Evolutionary conservation across 148 eudicot genomes (phyloP).

Genomic region (Spergularia bocconei): DNA sequence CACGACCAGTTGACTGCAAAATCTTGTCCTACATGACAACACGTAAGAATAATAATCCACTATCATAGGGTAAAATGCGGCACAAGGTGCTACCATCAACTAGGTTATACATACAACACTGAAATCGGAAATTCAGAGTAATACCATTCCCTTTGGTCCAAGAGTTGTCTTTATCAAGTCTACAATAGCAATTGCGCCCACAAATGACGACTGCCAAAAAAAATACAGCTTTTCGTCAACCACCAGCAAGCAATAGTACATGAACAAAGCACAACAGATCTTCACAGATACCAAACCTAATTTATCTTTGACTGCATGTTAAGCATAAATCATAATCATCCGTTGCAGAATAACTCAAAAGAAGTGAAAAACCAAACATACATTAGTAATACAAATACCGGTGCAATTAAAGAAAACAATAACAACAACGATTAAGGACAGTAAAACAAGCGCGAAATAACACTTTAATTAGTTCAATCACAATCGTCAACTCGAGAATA

Average conservation of each 20-base stretch:
- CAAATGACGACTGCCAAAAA: constrained; percentile 60
- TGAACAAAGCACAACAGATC: background rate
- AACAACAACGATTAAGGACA: no score
- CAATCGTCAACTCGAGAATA: no score
- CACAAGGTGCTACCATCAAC: background rate
- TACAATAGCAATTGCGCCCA: constrained; percentile 89
- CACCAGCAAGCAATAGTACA: constrained; percentile 1
- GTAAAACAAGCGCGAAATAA: no score
- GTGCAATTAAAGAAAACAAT: no score
- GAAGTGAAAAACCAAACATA: no score
- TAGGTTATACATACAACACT: constrained; percentile 1
- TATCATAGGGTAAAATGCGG: background rate
- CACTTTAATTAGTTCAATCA: no score
- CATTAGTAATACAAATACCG: background rate
- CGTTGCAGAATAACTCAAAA: background rate
- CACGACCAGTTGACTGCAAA: constrained; percentile 93
- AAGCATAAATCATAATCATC: no score
- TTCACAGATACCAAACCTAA: background rate
- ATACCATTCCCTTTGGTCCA: constrained; percentile 99
- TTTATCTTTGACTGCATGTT: background rate
- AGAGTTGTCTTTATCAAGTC: constrained; percentile 95
- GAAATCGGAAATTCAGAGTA: background rate
- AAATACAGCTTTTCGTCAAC: background rate
- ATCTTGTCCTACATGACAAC: constrained; percentile 69
- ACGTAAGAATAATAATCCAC: background rate